phyloP scores from a whole-genome alignment of 1,139 yeast species.

The Protomyces pachydermus region DNA sequence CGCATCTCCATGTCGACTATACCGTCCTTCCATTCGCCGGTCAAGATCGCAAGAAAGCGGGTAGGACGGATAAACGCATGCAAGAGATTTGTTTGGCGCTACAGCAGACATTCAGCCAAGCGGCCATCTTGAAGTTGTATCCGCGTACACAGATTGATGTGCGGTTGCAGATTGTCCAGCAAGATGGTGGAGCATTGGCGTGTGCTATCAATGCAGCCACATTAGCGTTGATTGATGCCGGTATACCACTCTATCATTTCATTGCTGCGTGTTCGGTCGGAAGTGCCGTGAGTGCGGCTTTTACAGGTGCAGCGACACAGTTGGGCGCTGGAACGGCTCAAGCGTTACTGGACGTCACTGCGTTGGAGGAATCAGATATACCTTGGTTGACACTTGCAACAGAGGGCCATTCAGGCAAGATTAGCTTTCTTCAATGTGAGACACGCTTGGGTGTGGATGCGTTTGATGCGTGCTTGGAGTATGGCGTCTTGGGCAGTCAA shows the following conservation, averaged over 20 bases:
- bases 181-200: conserved; percentile 80
- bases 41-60: conserved; percentile 52
- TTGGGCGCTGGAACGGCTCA: neutral
- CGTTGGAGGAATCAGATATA: conserved; percentile 77
- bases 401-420: conserved; percentile 67
- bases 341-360: conserved; percentile 55
- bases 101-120: conserved; percentile 74
- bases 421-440: conserved; percentile 69
- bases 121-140: conserved; percentile 66
- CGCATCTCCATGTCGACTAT: conserved; percentile 60
- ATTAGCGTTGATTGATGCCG: conserved; percentile 88
- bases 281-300: conserved; percentile 61
- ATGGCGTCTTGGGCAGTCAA: conserved; percentile 87
- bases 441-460: conserved; percentile 80
- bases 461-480: conserved; percentile 68
- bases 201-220: conserved; percentile 83
- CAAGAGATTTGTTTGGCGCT: conserved; percentile 71
- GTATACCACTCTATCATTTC: conserved; percentile 89
- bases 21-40: conserved; percentile 78
- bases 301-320: conserved; percentile 42
- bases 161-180: conserved; percentile 69
- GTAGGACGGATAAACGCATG: conserved; percentile 60
- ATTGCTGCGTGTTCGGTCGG: conserved; percentile 80
- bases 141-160: conserved; percentile 78
- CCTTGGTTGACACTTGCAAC: conserved; percentile 77